Conservation (phyloP, 768 basidiomycete genomes). For the Mycena polygramma region DNA sequence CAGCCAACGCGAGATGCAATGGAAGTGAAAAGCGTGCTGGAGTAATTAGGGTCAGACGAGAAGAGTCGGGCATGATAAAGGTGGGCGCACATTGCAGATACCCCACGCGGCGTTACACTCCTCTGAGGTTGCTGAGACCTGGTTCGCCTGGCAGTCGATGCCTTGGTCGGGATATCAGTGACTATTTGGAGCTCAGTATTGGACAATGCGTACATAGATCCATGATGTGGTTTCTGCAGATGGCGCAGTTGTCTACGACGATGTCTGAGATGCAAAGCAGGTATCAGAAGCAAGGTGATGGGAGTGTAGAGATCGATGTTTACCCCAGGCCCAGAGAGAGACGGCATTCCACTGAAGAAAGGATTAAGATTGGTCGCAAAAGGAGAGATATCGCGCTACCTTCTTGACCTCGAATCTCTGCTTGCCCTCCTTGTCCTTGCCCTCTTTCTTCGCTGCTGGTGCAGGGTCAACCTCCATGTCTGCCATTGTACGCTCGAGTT, state of each 20-base stretch:
- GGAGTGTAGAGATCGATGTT: constrained; percentile 34
- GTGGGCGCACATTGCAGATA: constrained; percentile 87
- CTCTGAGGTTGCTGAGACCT: constrained; percentile 95
- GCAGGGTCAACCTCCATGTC: constrained; percentile 76
- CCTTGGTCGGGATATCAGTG: constrained; percentile 61
- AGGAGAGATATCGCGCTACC: constrained; percentile 60
- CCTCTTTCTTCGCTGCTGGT: constrained; percentile 56
- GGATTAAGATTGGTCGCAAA: constrained; percentile 22
- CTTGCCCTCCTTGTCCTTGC: constrained; percentile 72
- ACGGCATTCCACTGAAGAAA: constrained; percentile 95
- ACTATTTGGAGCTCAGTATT: background rate
- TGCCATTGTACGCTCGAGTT: constrained; percentile 50
- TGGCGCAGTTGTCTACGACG: constrained; percentile 99
- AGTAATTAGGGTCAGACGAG: constrained; percentile 1
- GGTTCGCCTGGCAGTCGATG: constrained; percentile 99
- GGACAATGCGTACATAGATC: constrained; percentile 84
- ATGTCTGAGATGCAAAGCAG: constrained; percentile 73
- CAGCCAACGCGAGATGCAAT: constrained; percentile 99
- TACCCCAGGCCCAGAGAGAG: constrained; percentile 98
- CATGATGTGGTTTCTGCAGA: constrained; percentile 99
- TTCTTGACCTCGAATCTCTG: constrained; percentile 97
- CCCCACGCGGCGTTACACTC: constrained; percentile 99
- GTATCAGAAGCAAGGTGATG: constrained; percentile 11
- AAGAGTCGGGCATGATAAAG: background rate
- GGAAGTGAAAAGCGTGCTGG: constrained; percentile 99